phyloP scores from a whole-genome alignment of 2,329 filamentous ascomycete species.

The Aspergillus texensis region DNA sequence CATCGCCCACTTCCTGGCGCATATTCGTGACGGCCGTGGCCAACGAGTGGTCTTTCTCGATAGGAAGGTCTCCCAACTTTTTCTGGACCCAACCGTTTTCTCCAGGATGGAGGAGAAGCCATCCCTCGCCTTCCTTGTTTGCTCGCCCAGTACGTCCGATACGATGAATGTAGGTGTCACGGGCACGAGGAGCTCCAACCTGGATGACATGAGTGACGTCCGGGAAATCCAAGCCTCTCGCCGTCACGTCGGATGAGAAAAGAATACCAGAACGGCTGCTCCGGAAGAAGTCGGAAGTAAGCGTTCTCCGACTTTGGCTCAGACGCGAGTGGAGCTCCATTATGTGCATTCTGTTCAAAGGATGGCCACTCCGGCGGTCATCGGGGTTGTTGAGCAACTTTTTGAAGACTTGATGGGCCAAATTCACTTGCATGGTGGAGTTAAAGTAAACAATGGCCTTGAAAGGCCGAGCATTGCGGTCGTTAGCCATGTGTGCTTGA shows the following conservation, averaged over 20 bases:
- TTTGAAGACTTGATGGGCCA: constrained; percentile 63
- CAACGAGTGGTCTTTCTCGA: constrained; percentile 19
- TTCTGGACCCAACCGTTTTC: constrained; percentile 53
- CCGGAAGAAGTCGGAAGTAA: constrained; percentile 73
- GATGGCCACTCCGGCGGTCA: constrained; percentile 28
- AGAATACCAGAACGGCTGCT: constrained; percentile 63
- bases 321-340: constrained; percentile 79
- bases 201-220: constrained; percentile 80
- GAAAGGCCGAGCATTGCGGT: constrained; percentile 64
- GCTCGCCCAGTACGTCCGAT: constrained; percentile 73
- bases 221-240: constrained; percentile 82
- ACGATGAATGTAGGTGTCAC: constrained; percentile 76
- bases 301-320: constrained; percentile 69
- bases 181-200: constrained; percentile 63
- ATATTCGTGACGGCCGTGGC: constrained; percentile 16
- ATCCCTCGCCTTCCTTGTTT: constrained; percentile 65
- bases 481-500: constrained; percentile 44
- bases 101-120: constrained; percentile 58
- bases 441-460: constrained; percentile 96
- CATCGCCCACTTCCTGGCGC: constrained; percentile 6
- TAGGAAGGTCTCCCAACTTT: constrained; percentile 12
- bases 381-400: constrained; percentile 46
- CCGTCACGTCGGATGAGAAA: constrained; percentile 78
- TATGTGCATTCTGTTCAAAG: constrained; percentile 39
- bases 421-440: constrained; percentile 71